A percentile compares a stretch with the other conserved stretches of the same genome.
Evolutionary conservation across 345 rosid species (phyloP).

Genomic region (Gossypium stocksii): DNA sequence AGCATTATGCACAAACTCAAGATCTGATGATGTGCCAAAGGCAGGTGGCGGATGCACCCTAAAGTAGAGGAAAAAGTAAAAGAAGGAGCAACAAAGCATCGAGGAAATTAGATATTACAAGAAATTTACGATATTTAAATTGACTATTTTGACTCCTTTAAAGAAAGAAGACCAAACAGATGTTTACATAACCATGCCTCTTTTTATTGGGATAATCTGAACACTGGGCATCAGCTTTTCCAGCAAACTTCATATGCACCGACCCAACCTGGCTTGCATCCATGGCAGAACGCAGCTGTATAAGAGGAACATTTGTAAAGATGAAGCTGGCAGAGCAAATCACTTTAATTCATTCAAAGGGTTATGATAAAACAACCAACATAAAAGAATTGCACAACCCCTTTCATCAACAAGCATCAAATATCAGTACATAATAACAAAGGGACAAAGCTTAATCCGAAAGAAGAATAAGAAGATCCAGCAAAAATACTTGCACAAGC

Average conservation of each 20-base stretch:
- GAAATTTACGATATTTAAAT: not conserved
- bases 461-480: not conserved
- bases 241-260: constrained; percentile 25
- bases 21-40: constrained; percentile 41
- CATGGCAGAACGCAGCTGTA: constrained; percentile 41
- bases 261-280: constrained; percentile 16
- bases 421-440: not conserved
- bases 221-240: constrained; percentile 21
- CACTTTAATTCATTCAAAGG: not conserved
- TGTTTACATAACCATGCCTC: constrained; percentile 38
- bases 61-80: constrained; percentile 7
- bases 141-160: not conserved
- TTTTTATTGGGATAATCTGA: constrained; percentile 23
- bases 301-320: constrained; percentile 15
- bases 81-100: not conserved
- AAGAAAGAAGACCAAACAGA: constrained; percentile 1
- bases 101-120: not conserved
- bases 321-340: constrained; percentile 1
- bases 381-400: not conserved
- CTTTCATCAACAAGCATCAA: not conserved
- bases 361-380: not conserved
- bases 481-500: constrained; percentile 41
- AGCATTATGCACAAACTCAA: constrained; percentile 25
- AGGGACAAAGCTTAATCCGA: not conserved
- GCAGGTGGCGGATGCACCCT: constrained; percentile 51